Evolutionary conservation across 305 asterid species (phyloP).

Genomic region (Ilex paraguariensis): DNA sequence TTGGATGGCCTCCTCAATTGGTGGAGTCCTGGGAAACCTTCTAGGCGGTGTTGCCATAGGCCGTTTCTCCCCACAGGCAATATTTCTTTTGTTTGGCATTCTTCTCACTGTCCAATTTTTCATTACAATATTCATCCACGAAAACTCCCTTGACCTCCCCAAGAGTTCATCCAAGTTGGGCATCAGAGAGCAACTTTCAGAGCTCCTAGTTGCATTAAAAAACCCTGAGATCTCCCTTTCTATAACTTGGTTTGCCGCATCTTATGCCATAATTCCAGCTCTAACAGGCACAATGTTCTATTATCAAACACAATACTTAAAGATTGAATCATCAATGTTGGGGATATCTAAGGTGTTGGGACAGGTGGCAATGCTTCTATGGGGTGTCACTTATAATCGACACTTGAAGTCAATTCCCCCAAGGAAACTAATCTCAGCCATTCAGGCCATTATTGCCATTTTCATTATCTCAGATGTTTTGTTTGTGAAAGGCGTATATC

Average conservation of each 20-base stretch:
- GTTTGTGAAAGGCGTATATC: slow-evolving; percentile 73
- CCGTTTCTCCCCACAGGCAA: slow-evolving; percentile 43
- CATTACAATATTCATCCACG: slow-evolving; percentile 49
- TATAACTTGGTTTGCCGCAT: slow-evolving; percentile 68
- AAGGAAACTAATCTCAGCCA: slow-evolving; percentile 56
- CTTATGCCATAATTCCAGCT: slow-evolving; percentile 78
- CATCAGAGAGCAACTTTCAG: slow-evolving; percentile 50
- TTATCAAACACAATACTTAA: slow-evolving; percentile 83
- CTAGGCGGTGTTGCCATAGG: slow-evolving; percentile 61
- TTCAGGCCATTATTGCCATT: slow-evolving; percentile 57
- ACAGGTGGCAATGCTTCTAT: slow-evolving; percentile 82
- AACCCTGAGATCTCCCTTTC: slow-evolving; percentile 65
- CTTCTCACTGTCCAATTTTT: slow-evolving; percentile 69
- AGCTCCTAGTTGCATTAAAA: slow-evolving; percentile 50
- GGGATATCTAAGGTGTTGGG: slow-evolving; percentile 93
- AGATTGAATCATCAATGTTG: slow-evolving; percentile 65
- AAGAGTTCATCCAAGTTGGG: slow-evolving; percentile 37
- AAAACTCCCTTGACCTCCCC: slow-evolving; percentile 69
- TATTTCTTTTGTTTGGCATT: slow-evolving; percentile 54
- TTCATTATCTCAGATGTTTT: slow-evolving; percentile 71
- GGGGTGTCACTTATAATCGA: slow-evolving; percentile 71
- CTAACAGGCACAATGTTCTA: slow-evolving; percentile 81
- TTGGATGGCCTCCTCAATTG: slow-evolving; percentile 88
- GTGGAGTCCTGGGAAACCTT: slow-evolving; percentile 83
- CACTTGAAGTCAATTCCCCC: slow-evolving; percentile 64